These are phyloP conservation scores for Macrophomina pseudophaseolina DNA, from an alignment of 2,329 filamentous ascomycete species.

Conservation along the genomic window DNA sequence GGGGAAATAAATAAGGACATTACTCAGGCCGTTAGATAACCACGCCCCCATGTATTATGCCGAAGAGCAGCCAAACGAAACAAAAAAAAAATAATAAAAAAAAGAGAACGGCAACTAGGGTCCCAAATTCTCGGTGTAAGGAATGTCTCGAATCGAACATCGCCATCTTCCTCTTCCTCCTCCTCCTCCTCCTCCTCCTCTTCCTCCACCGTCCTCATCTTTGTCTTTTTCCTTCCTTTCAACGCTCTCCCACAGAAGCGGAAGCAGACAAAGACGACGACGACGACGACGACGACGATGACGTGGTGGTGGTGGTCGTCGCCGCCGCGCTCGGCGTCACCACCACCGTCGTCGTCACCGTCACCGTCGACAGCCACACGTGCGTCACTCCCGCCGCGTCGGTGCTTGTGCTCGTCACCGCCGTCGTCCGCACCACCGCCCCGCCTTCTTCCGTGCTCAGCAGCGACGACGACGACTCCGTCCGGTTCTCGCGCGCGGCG, in stretches of 20 bases:
- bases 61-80: neutral
- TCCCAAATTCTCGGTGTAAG: neutral
- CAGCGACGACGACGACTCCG: neutral
- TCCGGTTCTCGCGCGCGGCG: neutral
- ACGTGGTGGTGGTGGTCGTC: neutral
- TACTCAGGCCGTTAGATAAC: neutral
- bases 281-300: too few relatives aligned
- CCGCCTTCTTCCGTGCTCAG: neutral
- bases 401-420: neutral
- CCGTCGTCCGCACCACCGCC: neutral
- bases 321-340: neutral
- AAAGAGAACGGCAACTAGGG: neutral
- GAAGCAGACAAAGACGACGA: too few relatives aligned
- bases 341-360: neutral
- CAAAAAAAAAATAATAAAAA: neutral
- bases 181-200: too few relatives aligned
- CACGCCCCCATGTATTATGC: neutral
- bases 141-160: neutral
- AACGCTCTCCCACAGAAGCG: too few relatives aligned
- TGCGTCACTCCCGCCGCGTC: neutral
- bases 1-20: neutral
- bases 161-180: too few relatives aligned
- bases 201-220: too few relatives aligned
- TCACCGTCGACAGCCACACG: constrained; percentile 7
- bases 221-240: too few relatives aligned